Percentiles rank a stretch among this genome's conserved stretches.
Conservation (phyloP, 1,284 basidiomycete species). For the Spongiforma sp. region DNA sequence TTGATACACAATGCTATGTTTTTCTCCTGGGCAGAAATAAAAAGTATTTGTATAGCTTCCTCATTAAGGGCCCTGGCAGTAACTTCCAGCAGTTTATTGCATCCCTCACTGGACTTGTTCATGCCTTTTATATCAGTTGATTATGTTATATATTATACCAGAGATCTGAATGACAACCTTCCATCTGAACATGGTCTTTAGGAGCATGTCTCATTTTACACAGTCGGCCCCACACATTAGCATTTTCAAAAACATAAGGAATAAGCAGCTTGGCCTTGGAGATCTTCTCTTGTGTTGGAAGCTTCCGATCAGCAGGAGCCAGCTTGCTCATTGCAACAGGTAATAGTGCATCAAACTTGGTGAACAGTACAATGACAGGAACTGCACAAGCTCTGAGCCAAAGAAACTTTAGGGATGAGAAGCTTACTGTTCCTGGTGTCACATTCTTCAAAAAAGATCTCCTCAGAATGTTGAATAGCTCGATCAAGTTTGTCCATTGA, state of each 20-base stretch:
- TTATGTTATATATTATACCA: neutral
- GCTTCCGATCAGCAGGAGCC: neutral
- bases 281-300: neutral
- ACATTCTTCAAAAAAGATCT: neutral
- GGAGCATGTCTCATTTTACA: neutral
- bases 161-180: neutral
- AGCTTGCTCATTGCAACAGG: neutral
- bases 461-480: neutral
- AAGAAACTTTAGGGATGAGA: neutral
- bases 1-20: no score
- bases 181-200: neutral
- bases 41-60: no score
- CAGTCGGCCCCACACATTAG: neutral
- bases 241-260: neutral
- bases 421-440: neutral
- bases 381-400: neutral
- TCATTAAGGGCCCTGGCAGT: no score
- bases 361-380: neutral
- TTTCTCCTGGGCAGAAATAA: no score
- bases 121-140: neutral
- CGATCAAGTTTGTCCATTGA: neutral
- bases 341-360: neutral
- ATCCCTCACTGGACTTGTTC: no score
- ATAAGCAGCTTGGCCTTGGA: neutral
- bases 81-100: no score